Evolutionary conservation across 768 basidiomycete species (phyloP).

Genomic region (Xerocomellus intermedius): DNA sequence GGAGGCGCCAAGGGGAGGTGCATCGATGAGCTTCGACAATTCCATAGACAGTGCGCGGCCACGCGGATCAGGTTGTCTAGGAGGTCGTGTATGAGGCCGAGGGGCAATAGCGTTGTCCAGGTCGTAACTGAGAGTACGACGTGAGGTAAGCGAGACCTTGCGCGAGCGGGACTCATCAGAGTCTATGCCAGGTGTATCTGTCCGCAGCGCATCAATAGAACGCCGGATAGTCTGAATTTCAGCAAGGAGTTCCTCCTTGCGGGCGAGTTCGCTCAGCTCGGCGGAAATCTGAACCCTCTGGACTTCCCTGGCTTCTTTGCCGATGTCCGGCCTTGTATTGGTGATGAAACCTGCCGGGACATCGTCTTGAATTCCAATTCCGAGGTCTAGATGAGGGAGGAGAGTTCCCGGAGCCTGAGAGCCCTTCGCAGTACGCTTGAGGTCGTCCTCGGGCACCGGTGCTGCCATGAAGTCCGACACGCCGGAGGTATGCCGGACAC

Average conservation of each 20-base stretch:
- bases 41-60: slow-evolving; percentile 74
- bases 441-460: slow-evolving; percentile 59
- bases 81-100: slow-evolving; percentile 64
- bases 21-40: slow-evolving; percentile 46
- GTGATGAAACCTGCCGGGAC: slow-evolving; percentile 72
- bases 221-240: slow-evolving; percentile 80
- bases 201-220: slow-evolving; percentile 73
- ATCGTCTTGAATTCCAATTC: slow-evolving; percentile 68
- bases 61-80: slow-evolving; percentile 66
- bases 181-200: slow-evolving; percentile 55
- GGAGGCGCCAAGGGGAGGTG: slow-evolving; percentile 46
- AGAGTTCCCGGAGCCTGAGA: slow-evolving; percentile 50
- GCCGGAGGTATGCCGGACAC: slow-evolving; percentile 61
- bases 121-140: slow-evolving; percentile 68
- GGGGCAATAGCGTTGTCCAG: slow-evolving; percentile 51
- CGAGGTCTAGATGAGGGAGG: slow-evolving; percentile 73
- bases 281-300: slow-evolving; percentile 38
- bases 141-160: slow-evolving; percentile 62
- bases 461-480: slow-evolving; percentile 74
- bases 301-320: slow-evolving; percentile 31
- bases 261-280: slow-evolving; percentile 53
- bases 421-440: slow-evolving; percentile 48
- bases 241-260: slow-evolving; percentile 67
- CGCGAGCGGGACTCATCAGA: slow-evolving; percentile 60
- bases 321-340: slow-evolving; percentile 34